These are phyloP conservation scores for Lunasporangiospora selenospora DNA, from an alignment of 192 early-diverging fungal genomes.

Conservation along the genomic window DNA sequence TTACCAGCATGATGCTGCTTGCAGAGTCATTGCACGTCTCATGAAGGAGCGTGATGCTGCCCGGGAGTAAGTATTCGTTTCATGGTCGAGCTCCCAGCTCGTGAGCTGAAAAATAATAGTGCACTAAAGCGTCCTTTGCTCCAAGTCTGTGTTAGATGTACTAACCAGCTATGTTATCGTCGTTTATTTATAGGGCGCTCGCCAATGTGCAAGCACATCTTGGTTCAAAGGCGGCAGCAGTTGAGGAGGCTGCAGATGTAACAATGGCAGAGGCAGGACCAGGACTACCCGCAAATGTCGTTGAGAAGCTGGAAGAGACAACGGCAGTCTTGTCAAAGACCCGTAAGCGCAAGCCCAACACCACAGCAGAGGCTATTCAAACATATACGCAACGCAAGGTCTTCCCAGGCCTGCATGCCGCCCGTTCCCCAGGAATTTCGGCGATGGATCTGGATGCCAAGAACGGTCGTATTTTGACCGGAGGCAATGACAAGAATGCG, in stretches of 20 bases:
- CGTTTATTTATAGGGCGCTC: constrained; percentile 59
- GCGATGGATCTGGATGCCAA: constrained; percentile 62
- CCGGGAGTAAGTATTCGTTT: constrained; percentile 59
- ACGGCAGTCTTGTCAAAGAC: constrained; percentile 45
- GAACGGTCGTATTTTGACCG: constrained; percentile 75
- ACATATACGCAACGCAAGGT: constrained; percentile 56
- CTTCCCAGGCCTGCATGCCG: constrained; percentile 72
- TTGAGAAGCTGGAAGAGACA: constrained; percentile 61
- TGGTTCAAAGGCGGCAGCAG: constrained; percentile 49
- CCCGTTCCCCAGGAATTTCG: constrained; percentile 75
- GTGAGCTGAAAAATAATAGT: no score
- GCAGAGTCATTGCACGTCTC: constrained; percentile 92
- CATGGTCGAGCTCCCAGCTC: background rate
- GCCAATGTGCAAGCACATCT: constrained; percentile 67
- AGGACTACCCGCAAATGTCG: constrained; percentile 51
- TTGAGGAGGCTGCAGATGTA: constrained; percentile 18
- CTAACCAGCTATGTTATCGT: no score
- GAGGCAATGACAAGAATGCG: constrained; percentile 81
- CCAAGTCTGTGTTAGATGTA: no score
- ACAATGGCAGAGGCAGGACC: constrained; percentile 58
- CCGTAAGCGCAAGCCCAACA: constrained; percentile 80
- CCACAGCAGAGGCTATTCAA: constrained; percentile 74
- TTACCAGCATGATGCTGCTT: constrained; percentile 96
- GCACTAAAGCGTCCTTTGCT: no score
- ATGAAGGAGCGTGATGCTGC: constrained; percentile 93